Evolutionary conservation across 2,329 filamentous ascomycete species (phyloP).

Genomic region (Monilinia fructicola): DNA sequence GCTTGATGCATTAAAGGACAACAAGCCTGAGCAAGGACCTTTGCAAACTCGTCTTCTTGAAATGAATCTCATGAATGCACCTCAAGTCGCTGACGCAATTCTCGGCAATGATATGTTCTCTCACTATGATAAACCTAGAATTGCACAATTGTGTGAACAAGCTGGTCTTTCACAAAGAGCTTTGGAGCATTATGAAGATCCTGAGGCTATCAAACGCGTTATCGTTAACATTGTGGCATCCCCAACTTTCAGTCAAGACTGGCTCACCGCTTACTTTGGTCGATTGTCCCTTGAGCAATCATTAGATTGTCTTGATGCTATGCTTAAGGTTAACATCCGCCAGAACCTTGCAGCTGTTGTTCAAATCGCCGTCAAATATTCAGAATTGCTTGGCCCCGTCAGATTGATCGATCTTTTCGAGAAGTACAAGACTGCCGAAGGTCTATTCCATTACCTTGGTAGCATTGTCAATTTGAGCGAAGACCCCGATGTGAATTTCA

Average conservation of each 20-base stretch:
- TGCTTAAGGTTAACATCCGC: conserved; percentile 95
- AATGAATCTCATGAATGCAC: conserved; percentile 96
- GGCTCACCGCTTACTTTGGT: conserved; percentile 89
- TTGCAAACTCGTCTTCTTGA: conserved; percentile 93
- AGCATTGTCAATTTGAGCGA: conserved; percentile 97
- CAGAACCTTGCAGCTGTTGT: conserved; percentile 95
- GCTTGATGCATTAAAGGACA: conserved; percentile 90
- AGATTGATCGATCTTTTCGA: conserved; percentile 91
- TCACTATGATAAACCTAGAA: conserved; percentile 87
- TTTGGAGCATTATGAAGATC: conserved; percentile 91
- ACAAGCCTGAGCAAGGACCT: conserved; percentile 88
- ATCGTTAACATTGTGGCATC: conserved; percentile 78
- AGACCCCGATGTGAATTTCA: conserved; percentile 95
- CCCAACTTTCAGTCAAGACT: conserved; percentile 86
- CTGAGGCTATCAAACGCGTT: conserved; percentile 84
- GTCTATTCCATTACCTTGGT: conserved; percentile 96
- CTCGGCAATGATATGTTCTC: conserved; percentile 98
- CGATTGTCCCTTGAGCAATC: conserved; percentile 94
- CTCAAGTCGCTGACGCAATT: conserved; percentile 96
- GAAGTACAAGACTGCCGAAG: conserved; percentile 96
- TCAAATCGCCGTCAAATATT: conserved; percentile 96
- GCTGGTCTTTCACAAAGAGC: conserved; percentile 84
- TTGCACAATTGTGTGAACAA: conserved; percentile 89
- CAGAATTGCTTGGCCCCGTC: conserved; percentile 85
- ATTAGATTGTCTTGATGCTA: conserved; percentile 88